phyloP scores from a whole-genome alignment of 1,284 basidiomycete species.

The Tausonia pullulans region DNA sequence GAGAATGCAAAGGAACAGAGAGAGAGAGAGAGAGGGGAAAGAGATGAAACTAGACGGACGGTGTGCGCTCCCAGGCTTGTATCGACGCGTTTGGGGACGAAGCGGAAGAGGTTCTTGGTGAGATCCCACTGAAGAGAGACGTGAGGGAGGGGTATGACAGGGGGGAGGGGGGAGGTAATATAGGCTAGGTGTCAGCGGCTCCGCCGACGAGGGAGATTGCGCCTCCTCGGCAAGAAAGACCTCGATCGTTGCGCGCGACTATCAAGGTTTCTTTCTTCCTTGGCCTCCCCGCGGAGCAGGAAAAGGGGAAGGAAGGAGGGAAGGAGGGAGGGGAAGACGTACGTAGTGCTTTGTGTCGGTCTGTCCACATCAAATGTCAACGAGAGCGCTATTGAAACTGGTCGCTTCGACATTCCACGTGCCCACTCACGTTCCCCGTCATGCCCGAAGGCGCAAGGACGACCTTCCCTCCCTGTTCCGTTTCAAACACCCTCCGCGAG shows the following conservation, averaged over 20 bases:
- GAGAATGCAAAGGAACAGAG: neutral
- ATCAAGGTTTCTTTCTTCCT: no score
- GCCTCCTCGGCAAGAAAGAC: no score
- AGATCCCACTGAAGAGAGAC: neutral
- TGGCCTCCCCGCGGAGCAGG: neutral
- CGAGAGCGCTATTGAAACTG: no score
- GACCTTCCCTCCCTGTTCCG: no score
- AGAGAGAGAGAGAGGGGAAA: no score
- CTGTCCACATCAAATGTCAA: neutral
- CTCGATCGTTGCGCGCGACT: no score
- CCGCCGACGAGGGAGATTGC: no score
- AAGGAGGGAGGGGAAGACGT: neutral
- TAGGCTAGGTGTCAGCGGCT: no score
- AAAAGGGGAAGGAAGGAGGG: neutral
- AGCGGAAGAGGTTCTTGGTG: constrained; percentile 23
- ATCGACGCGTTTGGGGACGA: constrained; percentile 19
- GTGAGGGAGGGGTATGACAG: neutral
- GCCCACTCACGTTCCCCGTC: no score
- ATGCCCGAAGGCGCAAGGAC: no score
- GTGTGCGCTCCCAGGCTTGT: constrained; percentile 17
- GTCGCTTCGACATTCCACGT: no score
- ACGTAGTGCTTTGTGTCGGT: constrained; percentile 12
- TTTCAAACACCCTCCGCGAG: no score
- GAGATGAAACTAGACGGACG: neutral
- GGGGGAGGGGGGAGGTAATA: neutral